These are phyloP conservation scores for Daldinia sp. DNA, from an alignment of 2,329 filamentous ascomycete species.

Conservation along the genomic window DNA sequence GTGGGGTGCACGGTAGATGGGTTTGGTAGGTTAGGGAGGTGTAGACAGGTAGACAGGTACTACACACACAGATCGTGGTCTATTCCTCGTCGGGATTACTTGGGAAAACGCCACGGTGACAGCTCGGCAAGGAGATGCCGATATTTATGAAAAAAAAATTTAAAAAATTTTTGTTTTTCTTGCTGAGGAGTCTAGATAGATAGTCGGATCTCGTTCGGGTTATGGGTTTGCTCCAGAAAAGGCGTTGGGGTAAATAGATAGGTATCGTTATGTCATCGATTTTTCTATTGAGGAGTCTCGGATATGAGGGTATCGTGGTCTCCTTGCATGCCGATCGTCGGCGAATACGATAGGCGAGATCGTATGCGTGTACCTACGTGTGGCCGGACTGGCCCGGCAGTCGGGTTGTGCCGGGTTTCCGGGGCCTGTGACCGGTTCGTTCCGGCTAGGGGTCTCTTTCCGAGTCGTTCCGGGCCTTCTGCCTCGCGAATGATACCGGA, in stretches of 20 bases:
- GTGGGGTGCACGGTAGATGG: too few species aligned
- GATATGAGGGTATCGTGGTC: not conserved
- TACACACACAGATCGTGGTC: not conserved
- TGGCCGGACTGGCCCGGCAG: constrained; percentile 21
- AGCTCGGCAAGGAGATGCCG: constrained; percentile 5
- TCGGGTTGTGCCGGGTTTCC: constrained; percentile 26
- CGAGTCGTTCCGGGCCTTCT: constrained; percentile 15
- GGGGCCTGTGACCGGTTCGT: constrained; percentile 16
- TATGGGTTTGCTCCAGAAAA: too few species aligned
- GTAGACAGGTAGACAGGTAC: too few species aligned
- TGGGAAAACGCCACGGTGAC: not conserved
- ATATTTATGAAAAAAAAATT: too few species aligned
- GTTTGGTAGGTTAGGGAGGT: too few species aligned
- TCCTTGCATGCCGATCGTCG: not conserved
- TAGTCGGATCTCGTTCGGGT: not conserved
- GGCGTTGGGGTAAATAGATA: too few species aligned
- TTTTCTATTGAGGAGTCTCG: not conserved
- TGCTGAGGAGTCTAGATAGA: not conserved
- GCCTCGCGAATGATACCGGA: not conserved
- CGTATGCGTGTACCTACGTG: not conserved
- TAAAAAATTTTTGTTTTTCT: too few species aligned
- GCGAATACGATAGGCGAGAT: not conserved
- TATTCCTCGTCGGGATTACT: not conserved
- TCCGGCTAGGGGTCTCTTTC: constrained; percentile 14
- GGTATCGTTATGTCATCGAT: not conserved